Evolutionary conservation across 495 filamentous ascomycete species (phyloP), one percentile per base, ranked within the genome.

Genomic region (Trichodelitschia bisporula): DNA sequence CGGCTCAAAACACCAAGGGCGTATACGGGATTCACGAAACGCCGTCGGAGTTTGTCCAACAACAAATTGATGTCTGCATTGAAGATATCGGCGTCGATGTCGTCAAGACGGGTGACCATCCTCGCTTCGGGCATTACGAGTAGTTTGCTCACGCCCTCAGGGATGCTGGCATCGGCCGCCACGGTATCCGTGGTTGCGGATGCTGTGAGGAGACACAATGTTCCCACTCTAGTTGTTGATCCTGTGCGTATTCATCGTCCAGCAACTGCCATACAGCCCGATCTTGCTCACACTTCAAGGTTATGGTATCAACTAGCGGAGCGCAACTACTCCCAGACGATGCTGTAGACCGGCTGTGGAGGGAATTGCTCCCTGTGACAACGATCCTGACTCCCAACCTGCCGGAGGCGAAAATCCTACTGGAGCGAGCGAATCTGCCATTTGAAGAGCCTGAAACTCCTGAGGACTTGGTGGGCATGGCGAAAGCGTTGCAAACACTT

Each of bases 261-360:
- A n/a, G n/a, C n/a, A 4, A 54, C 75, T 25, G 76, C 93, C 12
- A 51, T 95, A 24, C 84, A 95, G 49, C 84, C 84, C 18, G 21
- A 6, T 24, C 6, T 24, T 24, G 21, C 6, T n/a, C 6, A 6
- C 6, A 24, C 21, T 6, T 14, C 4, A n/a, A 89, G 75, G 80
- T 95, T 12, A 92, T 95, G 82, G 62, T 92, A 11, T 76, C 84
- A 4, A 93, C 84, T 1, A 77, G 68, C 27, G 80, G 82, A 11
- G 64, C 77, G 4, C 56, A 70, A 42, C 55, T 95, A 19, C 55
- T 93, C 4, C 75, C 78, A 1, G 45, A 63, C 23, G 54, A 64
- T 4, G 77, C 84, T 18, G 56, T 92, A 20, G 37, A 59, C 19
- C 59, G 54, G 16, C 48, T 93, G 13, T 58, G 72, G 31, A 51